phyloP scores from a whole-genome alignment of 768 basidiomycete species.

The Hygrocybe coccinea region DNA sequence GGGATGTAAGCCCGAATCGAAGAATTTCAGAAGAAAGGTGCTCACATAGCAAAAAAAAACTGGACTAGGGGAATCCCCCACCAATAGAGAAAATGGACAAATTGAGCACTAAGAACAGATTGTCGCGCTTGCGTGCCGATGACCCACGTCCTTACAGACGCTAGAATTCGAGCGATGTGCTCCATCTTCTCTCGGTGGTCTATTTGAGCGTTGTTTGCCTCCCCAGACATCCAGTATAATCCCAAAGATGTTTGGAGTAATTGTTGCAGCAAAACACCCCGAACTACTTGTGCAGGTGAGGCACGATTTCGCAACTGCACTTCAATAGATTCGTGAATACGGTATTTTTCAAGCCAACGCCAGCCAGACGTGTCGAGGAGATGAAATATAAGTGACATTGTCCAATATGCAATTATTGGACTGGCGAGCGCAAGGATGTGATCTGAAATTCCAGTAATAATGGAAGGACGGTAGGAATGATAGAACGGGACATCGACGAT shows the following conservation, averaged over 20 bases:
- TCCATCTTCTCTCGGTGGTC: constrained; percentile 44
- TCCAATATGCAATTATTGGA: constrained; percentile 85
- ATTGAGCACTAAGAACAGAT: constrained; percentile 27
- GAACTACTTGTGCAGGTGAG: constrained; percentile 63
- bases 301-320: constrained; percentile 70
- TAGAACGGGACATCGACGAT: constrained; percentile 49
- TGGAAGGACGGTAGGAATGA: constrained; percentile 39
- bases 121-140: constrained; percentile 43
- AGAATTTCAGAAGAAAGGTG: constrained; percentile 17
- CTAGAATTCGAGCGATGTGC: constrained; percentile 37
- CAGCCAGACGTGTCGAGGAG: constrained; percentile 70
- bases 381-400: constrained; percentile 73
- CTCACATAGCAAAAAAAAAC: constrained; percentile 78
- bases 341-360: constrained; percentile 74
- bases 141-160: constrained; percentile 31
- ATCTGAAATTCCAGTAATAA: constrained; percentile 64
- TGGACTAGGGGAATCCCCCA: constrained; percentile 80
- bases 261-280: constrained; percentile 85
- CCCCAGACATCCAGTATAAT: constrained; percentile 56
- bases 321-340: constrained; percentile 85
- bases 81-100: constrained; percentile 77
- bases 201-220: constrained; percentile 21
- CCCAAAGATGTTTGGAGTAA: constrained; percentile 77
- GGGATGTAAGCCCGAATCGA: not conserved
- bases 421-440: constrained; percentile 61